phyloP scores from a whole-genome alignment of 345 rosid genomes.

The Erysimum cheiranthoides region DNA sequence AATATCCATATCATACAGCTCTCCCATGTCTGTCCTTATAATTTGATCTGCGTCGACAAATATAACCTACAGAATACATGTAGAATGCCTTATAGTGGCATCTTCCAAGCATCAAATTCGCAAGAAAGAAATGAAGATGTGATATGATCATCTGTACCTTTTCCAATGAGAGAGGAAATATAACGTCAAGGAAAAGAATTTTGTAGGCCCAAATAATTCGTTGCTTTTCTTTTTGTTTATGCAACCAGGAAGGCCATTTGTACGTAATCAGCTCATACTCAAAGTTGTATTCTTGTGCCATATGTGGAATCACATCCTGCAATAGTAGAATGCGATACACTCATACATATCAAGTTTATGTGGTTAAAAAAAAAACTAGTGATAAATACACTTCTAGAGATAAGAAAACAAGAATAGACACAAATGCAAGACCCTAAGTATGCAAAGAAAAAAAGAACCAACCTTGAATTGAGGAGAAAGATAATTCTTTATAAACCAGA shows the following conservation, averaged over 20 bases:
- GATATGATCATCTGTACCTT: conserved; percentile 58
- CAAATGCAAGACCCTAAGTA: neutral
- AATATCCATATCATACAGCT: conserved; percentile 94
- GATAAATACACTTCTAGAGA: conserved; percentile 14
- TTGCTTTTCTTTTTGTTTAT: conserved; percentile 98
- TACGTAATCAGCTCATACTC: conserved; percentile 92
- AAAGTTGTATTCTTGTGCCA: conserved; percentile 93
- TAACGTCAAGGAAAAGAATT: conserved; percentile 96
- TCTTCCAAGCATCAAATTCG: conserved; percentile 17
- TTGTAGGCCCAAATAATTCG: conserved; percentile 99
- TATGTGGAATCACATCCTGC: conserved; percentile 96
- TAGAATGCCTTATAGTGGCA: conserved; percentile 24
- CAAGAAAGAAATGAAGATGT: conserved; percentile 22
- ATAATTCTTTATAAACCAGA: conserved; percentile 99
- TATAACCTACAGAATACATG: conserved; percentile 66
- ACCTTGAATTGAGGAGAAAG: conserved; percentile 99
- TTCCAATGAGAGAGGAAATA: conserved; percentile 94
- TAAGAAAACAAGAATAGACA: neutral
- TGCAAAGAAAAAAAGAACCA: conserved; percentile 22
- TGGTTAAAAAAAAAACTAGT: neutral
- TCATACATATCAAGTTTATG: neutral
- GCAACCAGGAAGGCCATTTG: conserved; percentile 99
- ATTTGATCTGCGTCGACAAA: conserved; percentile 99
- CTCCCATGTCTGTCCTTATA: conserved; percentile 96
- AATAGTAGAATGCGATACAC: conserved; percentile 23